A percentile compares a stretch with the other conserved stretches of the same genome.
These are phyloP conservation scores for Oldenlandia corymbosa DNA, from an alignment of 257 asterid species.

Conservation along the genomic window DNA sequence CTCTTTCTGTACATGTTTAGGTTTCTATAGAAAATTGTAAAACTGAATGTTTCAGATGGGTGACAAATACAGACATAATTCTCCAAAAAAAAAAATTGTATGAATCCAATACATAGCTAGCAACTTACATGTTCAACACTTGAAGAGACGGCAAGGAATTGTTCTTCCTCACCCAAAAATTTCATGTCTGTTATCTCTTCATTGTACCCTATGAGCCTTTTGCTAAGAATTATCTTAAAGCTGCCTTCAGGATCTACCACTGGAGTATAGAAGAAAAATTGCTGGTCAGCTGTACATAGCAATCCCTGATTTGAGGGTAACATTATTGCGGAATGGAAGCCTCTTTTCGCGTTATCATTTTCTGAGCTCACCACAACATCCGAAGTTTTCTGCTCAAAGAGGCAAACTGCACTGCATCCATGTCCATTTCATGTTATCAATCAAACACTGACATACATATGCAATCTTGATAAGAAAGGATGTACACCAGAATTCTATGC, in stretches of 20 bases:
- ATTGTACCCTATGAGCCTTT: slow-evolving; percentile 86
- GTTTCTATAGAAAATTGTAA: not conserved
- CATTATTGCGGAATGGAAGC: slow-evolving; percentile 78
- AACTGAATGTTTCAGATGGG: not conserved
- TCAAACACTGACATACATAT: not conserved
- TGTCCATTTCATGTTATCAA: slow-evolving; percentile 8
- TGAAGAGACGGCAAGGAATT: slow-evolving; percentile 86
- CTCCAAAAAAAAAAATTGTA: not conserved
- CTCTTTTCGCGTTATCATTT: slow-evolving; percentile 67
- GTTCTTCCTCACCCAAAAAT: slow-evolving; percentile 90
- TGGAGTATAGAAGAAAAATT: slow-evolving; percentile 71
- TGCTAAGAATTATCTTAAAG: slow-evolving; percentile 48
- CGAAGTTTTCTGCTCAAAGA: slow-evolving; percentile 83
- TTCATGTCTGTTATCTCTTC: slow-evolving; percentile 96
- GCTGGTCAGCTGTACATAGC: slow-evolving; percentile 93
- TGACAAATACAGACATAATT: not conserved
- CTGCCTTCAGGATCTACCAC: slow-evolving; percentile 42
- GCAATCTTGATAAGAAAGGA: not conserved
- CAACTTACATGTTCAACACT: slow-evolving; percentile 81
- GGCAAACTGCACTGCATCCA: slow-evolving; percentile 59
- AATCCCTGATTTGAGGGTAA: slow-evolving; percentile 72
- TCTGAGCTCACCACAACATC: slow-evolving; percentile 64
- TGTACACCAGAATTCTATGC: not conserved
- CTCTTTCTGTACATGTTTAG: not conserved
- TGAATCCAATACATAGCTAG: not conserved